Base-by-base conservation (phyloP, 148 eudicot species). In the Agrostemma githago region DNA sequence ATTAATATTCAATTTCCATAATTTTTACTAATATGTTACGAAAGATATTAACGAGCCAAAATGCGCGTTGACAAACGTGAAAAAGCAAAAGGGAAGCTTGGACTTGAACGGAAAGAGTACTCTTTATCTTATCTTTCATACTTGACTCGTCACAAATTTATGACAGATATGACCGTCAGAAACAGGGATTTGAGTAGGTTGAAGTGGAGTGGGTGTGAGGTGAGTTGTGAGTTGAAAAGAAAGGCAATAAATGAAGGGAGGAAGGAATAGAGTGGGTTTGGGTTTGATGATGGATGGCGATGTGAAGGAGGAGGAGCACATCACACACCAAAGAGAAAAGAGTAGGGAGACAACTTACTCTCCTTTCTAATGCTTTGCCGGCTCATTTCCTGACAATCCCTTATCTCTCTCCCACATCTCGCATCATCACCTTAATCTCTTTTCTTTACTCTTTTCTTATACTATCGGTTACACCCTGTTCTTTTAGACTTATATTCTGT, bases 341-440 rank as follows among this genome's bases (percentile, higher is more conserved):
- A 2, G 61, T 37, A 12, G 77, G 87, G 86, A 75, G 91, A 88
- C 91, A 88, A 78, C 79, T 82, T 79, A 84, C 85, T 84, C 82
- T 72, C 84, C 80, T 77, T 64, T 79, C 69, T 59, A 76, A 46
- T 80, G 71, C 76, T 59, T 81, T 88, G 89, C 84, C 91, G 87
- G 89, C 58, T 82, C 74, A 65, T 80, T 78, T 62, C 74, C 48
- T 20, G 75, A 84, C 87, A 70, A 72, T 54, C 38, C 68, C 46
- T 65, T 40, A 5, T 40, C 68, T 38, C 34, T 39, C 43, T 37
- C 68, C 68, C 19, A 12, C 48, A 6, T 67, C 42, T 43, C 56
- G 39, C 71, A 67, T 67, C 71, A 42, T 67, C 44, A 15, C 48
- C 39, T 37, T 48, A 64, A 17, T 15, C n/a, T n/a, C 51, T 71